Evolutionary conservation across 2,329 filamentous ascomycete genomes (phyloP).

Genomic region (Colletotrichum karsti): DNA sequence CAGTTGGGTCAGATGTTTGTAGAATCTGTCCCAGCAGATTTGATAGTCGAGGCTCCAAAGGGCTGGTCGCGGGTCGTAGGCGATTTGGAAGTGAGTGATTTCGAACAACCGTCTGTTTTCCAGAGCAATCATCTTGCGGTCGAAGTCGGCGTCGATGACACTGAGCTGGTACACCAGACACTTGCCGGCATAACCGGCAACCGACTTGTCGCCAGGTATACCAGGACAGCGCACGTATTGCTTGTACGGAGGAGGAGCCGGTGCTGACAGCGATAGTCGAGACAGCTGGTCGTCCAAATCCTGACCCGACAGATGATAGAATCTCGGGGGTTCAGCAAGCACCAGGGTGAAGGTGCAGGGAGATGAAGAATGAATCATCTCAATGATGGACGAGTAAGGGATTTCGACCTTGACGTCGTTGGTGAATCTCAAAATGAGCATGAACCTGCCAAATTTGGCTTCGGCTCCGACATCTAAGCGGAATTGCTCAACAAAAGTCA

Average conservation of each 20-base stretch:
- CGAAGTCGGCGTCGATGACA: conserved; percentile 36
- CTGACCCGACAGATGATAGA: conserved; percentile 44
- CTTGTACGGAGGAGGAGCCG: background rate
- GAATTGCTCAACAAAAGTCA: conserved; percentile 55
- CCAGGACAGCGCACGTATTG: background rate
- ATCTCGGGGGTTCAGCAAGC: conserved; percentile 58
- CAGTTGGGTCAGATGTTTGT: background rate
- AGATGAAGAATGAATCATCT: conserved; percentile 48
- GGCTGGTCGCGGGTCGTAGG: background rate
- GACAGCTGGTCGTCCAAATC: background rate
- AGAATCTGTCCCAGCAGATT: conserved; percentile 33
- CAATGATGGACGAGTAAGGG: conserved; percentile 55
- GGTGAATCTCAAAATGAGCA: conserved; percentile 48
- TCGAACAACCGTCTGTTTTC: conserved; percentile 34
- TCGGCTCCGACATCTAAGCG: conserved; percentile 41
- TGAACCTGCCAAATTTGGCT: conserved; percentile 52
- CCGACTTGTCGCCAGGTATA: conserved; percentile 36
- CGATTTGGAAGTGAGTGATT: conserved; percentile 29
- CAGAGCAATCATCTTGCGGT: conserved; percentile 17
- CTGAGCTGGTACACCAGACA: conserved; percentile 55
- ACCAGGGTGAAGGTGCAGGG: conserved; percentile 56
- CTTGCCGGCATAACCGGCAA: conserved; percentile 45
- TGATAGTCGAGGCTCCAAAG: conserved; percentile 28
- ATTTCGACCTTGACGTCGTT: conserved; percentile 44
- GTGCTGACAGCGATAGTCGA: background rate